Evolutionary conservation across 306 rosid genomes (phyloP), one percentile per base, ranked within the genome.

Genomic region (Trifolium repens): DNA sequence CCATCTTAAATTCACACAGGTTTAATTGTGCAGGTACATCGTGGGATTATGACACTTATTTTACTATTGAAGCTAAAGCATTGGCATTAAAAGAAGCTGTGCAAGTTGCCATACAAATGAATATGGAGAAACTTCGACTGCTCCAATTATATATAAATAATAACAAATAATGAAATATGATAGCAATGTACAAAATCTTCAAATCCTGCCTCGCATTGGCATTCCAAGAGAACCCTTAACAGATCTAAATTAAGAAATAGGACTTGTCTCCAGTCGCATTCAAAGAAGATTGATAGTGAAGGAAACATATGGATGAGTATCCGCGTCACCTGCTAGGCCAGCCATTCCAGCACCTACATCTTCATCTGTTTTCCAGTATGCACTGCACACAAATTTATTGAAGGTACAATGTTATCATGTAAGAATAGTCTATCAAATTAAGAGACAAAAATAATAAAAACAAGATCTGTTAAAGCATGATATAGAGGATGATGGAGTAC

Each of bases 271-370:
- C 32, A 27, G 44, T 30, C 37, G 82, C 14, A 8, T 69, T 89
- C 86, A 91, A 54, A 78, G 76, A 77, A 93, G 91, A 80, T 88
- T 93, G 84, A 93, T 84, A 5, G 92, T 91, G 84, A 93, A 89
- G 50, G 96, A 91, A 57, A 91, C 98, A 27, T 93, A 93, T 0
- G 98, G 96, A 80, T 93, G 87, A 24, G 89, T 46, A 79, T 93
- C 96, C 0, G 87, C 77, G 19, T 91, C 98, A 52, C 97, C 97
- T 65, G 79, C 93, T 54, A 93, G 87, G 74, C 91, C 97, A 85
- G 85, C 97, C 79, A 93, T 80, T 62, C 83, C 96, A 71, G 85
- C 92, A 62, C 91, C 98, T 0, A 76, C 87, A 40, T 93, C 98
- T 64, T 93, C 96, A 16, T 93, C 96, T 0, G 77, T 58, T 84